phyloP scores from a whole-genome alignment of 495 filamentous ascomycete genomes.

The Neurospora sp. region DNA sequence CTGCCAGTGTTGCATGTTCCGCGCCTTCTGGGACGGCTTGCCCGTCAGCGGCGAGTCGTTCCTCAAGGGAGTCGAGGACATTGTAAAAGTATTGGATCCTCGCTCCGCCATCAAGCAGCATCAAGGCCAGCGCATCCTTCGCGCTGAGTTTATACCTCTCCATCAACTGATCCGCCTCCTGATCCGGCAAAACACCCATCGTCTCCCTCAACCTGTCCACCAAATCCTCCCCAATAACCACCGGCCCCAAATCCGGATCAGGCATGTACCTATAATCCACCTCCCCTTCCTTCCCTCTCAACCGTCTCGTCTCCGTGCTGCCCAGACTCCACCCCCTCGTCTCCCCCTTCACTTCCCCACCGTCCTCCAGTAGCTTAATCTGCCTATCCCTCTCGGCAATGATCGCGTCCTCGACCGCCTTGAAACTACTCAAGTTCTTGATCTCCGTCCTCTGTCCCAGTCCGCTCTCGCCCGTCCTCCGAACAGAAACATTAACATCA shows the following conservation, averaged over 20 bases:
- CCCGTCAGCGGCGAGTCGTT: slow-evolving; percentile 27
- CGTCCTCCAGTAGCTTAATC: slow-evolving; percentile 67
- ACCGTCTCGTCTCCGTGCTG: slow-evolving; percentile 61
- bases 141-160: slow-evolving; percentile 51
- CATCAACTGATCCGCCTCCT: slow-evolving; percentile 49
- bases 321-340: slow-evolving; percentile 88
- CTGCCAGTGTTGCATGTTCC: slow-evolving; percentile 33
- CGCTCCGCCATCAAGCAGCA: slow-evolving; percentile 67
- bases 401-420: slow-evolving; percentile 88
- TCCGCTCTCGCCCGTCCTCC: slow-evolving; percentile 34
- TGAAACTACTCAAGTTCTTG: slow-evolving; percentile 93
- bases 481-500: slow-evolving; percentile 91
- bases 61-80: slow-evolving; percentile 47
- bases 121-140: slow-evolving; percentile 82
- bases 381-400: slow-evolving; percentile 83
- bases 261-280: slow-evolving; percentile 99
- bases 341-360: slow-evolving; percentile 72
- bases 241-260: slow-evolving; percentile 78
- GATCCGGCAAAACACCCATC: slow-evolving; percentile 62
- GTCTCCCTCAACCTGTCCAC: slow-evolving; percentile 39
- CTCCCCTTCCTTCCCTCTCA: slow-evolving; percentile 92
- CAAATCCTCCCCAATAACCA: slow-evolving; percentile 64
- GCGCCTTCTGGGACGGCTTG: neutral
- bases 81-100: slow-evolving; percentile 76
- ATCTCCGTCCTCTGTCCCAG: slow-evolving; percentile 91